phyloP scores from a whole-genome alignment of 1,284 basidiomycete genomes.

The Apiotrichum veenhuisii region DNA sequence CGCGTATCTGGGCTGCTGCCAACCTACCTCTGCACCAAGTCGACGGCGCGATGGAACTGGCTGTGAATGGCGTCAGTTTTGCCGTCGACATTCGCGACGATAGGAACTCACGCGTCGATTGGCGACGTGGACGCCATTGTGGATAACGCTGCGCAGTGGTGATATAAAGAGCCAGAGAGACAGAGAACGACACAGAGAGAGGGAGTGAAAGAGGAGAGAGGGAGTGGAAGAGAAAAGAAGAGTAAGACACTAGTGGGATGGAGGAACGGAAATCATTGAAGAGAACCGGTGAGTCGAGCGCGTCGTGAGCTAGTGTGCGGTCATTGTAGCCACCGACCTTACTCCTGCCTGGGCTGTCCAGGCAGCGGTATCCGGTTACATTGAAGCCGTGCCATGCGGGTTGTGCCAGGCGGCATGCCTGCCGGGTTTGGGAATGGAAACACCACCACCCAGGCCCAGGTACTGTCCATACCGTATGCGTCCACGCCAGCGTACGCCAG shows the following conservation, averaged over 20 bases:
- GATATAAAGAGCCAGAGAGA: neutral
- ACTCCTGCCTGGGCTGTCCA: no score
- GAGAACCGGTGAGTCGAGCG: neutral
- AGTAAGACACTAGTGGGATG: no score
- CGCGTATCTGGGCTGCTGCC: neutral
- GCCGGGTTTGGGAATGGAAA: no score
- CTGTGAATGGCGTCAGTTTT: conserved; percentile 33
- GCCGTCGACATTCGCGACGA: neutral
- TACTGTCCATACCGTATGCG: no score
- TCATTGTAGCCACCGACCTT: no score
- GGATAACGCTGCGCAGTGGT: neutral
- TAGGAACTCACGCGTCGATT: conserved; percentile 29
- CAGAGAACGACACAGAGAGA: neutral
- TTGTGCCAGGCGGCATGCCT: no score
- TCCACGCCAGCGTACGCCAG: no score
- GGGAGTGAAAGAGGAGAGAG: neutral
- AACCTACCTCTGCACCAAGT: conserved; percentile 70
- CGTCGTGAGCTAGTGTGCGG: no score
- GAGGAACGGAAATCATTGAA: no score
- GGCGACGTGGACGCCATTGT: conserved; percentile 15
- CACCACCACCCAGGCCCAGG: no score
- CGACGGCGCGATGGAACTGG: conserved; percentile 89
- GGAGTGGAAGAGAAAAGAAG: neutral
- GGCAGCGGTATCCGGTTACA: no score
- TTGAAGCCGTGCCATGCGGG: no score